Base-by-base conservation (phyloP, 192 early-diverging fungal species). In the Ambispora gerdemannii region DNA sequence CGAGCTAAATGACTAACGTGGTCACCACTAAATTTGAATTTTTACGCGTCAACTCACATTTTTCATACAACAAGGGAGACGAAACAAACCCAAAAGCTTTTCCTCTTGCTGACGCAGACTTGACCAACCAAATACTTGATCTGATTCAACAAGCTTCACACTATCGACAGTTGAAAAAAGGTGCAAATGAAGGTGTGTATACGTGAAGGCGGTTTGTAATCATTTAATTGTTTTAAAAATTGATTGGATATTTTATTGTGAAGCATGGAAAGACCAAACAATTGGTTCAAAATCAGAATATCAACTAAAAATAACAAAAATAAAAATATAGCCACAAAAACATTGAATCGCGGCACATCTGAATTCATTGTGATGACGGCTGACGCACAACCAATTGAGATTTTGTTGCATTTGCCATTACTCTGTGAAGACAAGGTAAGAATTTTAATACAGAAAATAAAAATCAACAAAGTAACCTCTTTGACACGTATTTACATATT, bases 131-230 rank as follows among this genome's bases (percentile, higher is more conserved):
- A 75, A 97, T 99, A 75, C 87, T 95, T 61, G 97, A 97, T 77
- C 86, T 99, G 47, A 92, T 97, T 68, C 97, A 99, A 83, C 97
- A 99, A 83, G 97, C 97, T 33, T 90, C 93, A 51, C 94, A 99
- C 89, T 99, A 97, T 90, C 97, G 97, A 86, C 97, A 99, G 83
- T 87, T 97, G 71, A 96, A 96, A 84, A 97, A 96, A 88, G 97
- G 97, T 75, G 97, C 95, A 76, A 99, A 99, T 89, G 97, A 99
- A 82, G 83, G 81, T 83, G n/a, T n/a, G n/a, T n/a, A n/a, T n/a
- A n/a, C n/a, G n/a, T n/a, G n/a, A n/a, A n/a, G n/a, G n/a, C n/a
- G n/a, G n/a, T n/a, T n/a, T n/a, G n/a, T n/a, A n/a, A n/a, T n/a
- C n/a, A n/a, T n/a, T n/a, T n/a, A n/a, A 51, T 43, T 15, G 15